A percentile compares a stretch with the other conserved stretches of the same genome.
Conservation (phyloP, 2,329 filamentous ascomycete genomes). For the Fusarium redolens region DNA sequence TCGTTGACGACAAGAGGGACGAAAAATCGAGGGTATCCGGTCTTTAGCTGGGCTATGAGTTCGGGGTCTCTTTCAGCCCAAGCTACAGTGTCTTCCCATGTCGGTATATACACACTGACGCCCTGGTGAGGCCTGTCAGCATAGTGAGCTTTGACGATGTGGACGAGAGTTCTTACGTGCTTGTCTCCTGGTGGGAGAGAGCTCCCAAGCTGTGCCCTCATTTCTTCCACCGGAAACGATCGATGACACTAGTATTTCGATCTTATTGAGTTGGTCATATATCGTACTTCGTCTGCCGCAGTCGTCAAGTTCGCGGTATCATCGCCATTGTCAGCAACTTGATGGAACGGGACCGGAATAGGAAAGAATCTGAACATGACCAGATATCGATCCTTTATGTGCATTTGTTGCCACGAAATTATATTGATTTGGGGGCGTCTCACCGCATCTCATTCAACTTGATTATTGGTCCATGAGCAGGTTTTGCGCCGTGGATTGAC, state of each 20-base stretch:
- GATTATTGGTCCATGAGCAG: neutral
- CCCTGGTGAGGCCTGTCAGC: conserved; percentile 24
- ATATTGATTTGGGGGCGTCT: neutral
- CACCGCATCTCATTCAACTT: neutral
- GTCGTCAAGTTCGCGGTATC: neutral
- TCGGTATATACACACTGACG: conserved; percentile 48
- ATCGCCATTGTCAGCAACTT: neutral
- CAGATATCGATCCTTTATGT: neutral
- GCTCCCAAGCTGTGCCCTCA: conserved; percentile 32
- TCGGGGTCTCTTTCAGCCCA: conserved; percentile 40
- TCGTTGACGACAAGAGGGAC: conserved; percentile 39
- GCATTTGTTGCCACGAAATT: neutral
- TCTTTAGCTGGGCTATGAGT: conserved; percentile 38
- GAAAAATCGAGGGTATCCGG: conserved; percentile 47
- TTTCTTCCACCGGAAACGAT: neutral
- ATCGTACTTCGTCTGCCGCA: neutral
- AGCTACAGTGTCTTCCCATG: conserved; percentile 42
- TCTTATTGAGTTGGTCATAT: neutral
- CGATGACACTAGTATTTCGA: neutral
- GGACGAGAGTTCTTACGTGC: conserved; percentile 34
- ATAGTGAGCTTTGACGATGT: neutral
- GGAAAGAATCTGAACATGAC: neutral
- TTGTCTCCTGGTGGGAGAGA: conserved; percentile 42
- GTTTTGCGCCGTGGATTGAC: neutral
- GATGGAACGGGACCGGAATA: neutral